Base-by-base conservation (phyloP, 441 rosid genomes). In the Theobroma grandiflorum region DNA sequence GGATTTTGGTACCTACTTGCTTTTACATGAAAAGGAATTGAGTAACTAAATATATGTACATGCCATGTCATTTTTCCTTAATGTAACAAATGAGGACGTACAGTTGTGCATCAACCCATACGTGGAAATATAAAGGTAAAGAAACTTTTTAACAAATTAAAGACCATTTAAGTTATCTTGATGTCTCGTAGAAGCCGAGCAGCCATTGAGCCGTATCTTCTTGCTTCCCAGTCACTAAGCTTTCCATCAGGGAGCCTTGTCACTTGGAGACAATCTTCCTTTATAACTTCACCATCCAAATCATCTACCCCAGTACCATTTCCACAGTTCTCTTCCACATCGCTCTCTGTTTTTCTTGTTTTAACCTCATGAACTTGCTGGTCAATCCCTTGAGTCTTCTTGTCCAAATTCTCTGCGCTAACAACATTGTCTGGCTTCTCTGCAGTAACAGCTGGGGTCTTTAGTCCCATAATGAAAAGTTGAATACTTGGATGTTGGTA, bases 401-500 rank as follows among this genome's bases (percentile, higher is more conserved):
- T 86, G 64, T 73, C 89, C 49, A 58, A 16, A 22, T 68, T 84
- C 65, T 61, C 88, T 43, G 53, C 10, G 80, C 82, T 81, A 67
- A 80, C 89, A 38, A 47, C 38, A 40, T 64, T 84, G 66, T 73
- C 89, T 22, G 62, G 26, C 49, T 66, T 85, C 68, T 68, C 88
- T 37, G 65, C 20, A 78, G 82, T 80, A 64, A 80, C 88, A 43
- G 62, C 82, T 20, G 82, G 35, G 81, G 88, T 76, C 79, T 88
- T 90, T 45, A 79, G 74, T 67, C 90, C 87, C 98, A 96, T 91
- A 69, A 91, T 86, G 87, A 86, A 96, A 74, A 96, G 90, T 83
- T 93, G 98, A 86, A 94, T 96, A 77, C 97, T 94, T 16, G 97
- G 93, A 82, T 96, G 98, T 58, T 91, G 98, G 87, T 94, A 94